phyloP scores from a whole-genome alignment of 352 stramenopile genomes.

The Pythium vanterpoolii region DNA sequence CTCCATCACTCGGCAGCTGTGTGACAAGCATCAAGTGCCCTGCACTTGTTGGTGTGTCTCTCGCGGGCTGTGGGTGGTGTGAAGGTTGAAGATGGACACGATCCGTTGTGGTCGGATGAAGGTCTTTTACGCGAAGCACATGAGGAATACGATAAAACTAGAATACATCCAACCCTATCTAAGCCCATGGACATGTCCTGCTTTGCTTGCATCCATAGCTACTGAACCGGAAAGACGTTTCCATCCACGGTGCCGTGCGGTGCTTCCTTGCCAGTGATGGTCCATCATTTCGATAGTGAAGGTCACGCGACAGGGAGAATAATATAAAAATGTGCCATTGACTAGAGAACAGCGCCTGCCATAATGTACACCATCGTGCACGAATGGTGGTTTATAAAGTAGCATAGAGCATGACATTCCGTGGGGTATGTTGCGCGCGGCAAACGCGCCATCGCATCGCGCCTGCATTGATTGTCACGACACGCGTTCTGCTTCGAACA shows the following conservation, averaged over 20 bases:
- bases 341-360: no score
- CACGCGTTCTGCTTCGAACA: constrained; percentile 15
- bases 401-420: no score
- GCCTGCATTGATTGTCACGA: constrained; percentile 10
- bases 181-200: background rate
- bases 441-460: background rate
- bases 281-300: constrained; percentile 4
- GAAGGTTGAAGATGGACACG: background rate
- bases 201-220: background rate
- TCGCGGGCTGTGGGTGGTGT: no score
- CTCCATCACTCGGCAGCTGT: background rate
- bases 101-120: background rate
- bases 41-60: background rate
- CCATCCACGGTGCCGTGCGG: background rate
- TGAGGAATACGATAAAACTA: constrained; percentile 4
- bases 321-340: no score
- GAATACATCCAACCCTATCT: constrained; percentile 9
- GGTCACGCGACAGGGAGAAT: background rate
- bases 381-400: no score
- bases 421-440: background rate
- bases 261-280: background rate
- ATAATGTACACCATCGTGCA: no score
- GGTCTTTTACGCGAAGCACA: background rate
- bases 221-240: background rate
- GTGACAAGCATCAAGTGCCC: background rate